Evolutionary conservation across 176 grass and related monocot genomes (phyloP), one percentile per base, ranked within the genome.

Genomic region (Chloris gayana): DNA sequence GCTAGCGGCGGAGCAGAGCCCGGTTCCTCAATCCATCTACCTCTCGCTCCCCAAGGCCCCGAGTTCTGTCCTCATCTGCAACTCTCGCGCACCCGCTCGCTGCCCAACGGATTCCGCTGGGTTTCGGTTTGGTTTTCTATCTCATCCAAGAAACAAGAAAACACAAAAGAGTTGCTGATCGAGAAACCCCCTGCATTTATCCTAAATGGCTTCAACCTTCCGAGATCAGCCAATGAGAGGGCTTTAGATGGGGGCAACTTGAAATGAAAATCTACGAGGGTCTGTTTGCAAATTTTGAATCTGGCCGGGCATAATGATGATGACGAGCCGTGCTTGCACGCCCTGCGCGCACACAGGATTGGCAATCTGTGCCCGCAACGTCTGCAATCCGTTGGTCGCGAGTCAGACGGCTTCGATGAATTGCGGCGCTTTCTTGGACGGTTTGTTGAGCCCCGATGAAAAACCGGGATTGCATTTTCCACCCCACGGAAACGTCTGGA

Each of bases 1-100:
- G 85, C 75, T 39, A 39, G 26, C 81, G 82, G 76, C 70, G 82
- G 65, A 65, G 87, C 87, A 76, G 87, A 70, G 78, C 45, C 47
- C 56, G 45, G 39, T 54, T 76, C 27, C 64, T 85, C 87, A 85
- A 42, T 45, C 75, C 69, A 79, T 73, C 84, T 75, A 38, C 68
- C 68, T 47, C 51, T 70, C 39, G 49, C 77, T 80, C 54, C 22
- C 69, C 32, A 27, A 61, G 58, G 25, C 45, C 69, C 69, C 45
- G 25, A 75, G 47, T 46, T 58, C 62, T 69, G 30, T 53, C 31
- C 85, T 87, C 81, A 54, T 73, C 86, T 79, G 70, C 60, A 64
- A 6, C 61, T 32, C 61, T 32, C 29, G 27, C 27, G 60, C 77
- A 79, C 76, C 67, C 64, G 66, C 76, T 75, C 64, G 66, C 76